Evolutionary conservation across 1,284 basidiomycete species (phyloP).

Genomic region (Neotropicomus parvogracilis): DNA sequence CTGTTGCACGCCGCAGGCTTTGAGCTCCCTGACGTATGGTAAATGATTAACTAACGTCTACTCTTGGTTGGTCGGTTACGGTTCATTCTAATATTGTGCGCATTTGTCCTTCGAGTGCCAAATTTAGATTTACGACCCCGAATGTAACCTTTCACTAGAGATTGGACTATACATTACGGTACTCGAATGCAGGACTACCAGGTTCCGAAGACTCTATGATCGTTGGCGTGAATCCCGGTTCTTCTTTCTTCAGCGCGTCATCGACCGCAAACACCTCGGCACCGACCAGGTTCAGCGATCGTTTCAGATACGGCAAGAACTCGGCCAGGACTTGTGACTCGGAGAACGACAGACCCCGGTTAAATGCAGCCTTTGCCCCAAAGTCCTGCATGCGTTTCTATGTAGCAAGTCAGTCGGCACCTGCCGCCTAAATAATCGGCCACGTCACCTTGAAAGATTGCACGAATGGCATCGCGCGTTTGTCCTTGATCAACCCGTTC

Average conservation of each 20-base stretch:
- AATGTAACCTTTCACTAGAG: neutral
- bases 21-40: conserved; percentile 30
- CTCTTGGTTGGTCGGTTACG: neutral
- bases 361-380: conserved; percentile 79
- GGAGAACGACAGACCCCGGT: conserved; percentile 84
- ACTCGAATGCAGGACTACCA: conserved; percentile 81
- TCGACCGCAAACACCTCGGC: conserved; percentile 37
- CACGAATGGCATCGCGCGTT: conserved; percentile 93
- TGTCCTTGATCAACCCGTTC: conserved; percentile 92
- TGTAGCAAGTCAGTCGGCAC: conserved; percentile 25
- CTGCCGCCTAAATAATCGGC: conserved; percentile 16
- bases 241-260: conserved; percentile 53
- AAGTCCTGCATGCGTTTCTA: conserved; percentile 84
- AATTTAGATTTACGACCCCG: no score
- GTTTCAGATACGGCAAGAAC: conserved; percentile 80
- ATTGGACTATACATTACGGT: conserved; percentile 56
- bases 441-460: conserved; percentile 84
- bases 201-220: conserved; percentile 88
- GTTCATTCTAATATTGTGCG: conserved; percentile 12
- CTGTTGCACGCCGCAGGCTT: conserved; percentile 52
- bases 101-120: no score
- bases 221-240: conserved; percentile 55
- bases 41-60: neutral
- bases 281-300: conserved; percentile 73
- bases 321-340: conserved; percentile 77